A percentile compares a stretch with the other conserved stretches of the same genome.
phyloP scores from a whole-genome alignment of 352 stramenopile species.

The Globisporangium parvum region DNA sequence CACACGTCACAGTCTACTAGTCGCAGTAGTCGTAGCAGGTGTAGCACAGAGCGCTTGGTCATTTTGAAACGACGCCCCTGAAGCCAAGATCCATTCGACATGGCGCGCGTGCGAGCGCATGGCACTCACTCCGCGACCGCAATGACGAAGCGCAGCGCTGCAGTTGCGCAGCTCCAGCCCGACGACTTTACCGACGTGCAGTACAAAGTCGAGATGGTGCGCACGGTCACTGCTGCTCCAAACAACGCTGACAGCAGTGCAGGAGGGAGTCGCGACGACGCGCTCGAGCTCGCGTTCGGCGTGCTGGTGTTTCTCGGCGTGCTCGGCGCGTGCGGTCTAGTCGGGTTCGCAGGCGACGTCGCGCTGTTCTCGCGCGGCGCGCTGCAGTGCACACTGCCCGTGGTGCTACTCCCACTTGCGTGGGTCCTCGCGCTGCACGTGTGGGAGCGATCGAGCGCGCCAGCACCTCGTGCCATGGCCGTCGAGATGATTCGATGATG shows the following conservation, averaged over 20 bases:
- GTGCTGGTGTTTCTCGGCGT: constrained; percentile 19
- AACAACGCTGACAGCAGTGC: constrained; percentile 4
- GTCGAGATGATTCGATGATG: too few species aligned
- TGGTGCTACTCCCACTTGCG: constrained; percentile 38
- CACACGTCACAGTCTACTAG: background rate
- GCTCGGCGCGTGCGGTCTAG: constrained; percentile 28
- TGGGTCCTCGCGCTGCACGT: constrained; percentile 42
- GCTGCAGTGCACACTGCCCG: constrained; percentile 35
- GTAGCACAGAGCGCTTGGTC: too few species aligned
- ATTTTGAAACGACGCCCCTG: background rate
- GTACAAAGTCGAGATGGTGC: constrained; percentile 58
- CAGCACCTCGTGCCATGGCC: background rate
- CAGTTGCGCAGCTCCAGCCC: constrained; percentile 24
- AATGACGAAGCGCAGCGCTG: background rate
- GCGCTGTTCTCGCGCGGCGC: constrained; percentile 24
- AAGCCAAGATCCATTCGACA: background rate
- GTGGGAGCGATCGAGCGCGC: constrained; percentile 26
- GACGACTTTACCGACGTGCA: constrained; percentile 64
- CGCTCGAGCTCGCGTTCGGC: constrained; percentile 32
- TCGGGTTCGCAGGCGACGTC: constrained; percentile 34
- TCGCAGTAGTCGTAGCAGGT: background rate
- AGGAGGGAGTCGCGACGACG: constrained; percentile 13
- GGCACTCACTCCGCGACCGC: background rate
- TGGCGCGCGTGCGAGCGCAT: background rate
- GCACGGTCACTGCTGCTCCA: constrained; percentile 14